phyloP scores from a whole-genome alignment of 352 stramenopile species.

The Phytophthora cajani region DNA sequence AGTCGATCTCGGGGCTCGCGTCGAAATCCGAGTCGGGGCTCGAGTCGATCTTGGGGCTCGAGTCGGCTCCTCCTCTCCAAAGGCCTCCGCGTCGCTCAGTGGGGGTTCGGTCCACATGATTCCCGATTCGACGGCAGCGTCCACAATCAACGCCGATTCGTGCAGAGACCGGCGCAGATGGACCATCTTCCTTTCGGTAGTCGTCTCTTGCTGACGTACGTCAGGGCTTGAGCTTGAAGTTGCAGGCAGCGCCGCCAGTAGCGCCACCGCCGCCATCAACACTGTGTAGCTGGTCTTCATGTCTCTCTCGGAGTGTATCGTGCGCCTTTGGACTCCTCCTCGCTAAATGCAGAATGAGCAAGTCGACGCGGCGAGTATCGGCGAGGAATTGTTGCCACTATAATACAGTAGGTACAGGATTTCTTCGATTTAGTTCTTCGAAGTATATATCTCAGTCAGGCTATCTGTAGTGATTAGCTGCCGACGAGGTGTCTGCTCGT shows the following conservation, averaged over 20 bases:
- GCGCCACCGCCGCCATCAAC: not conserved
- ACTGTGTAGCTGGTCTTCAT: conserved; percentile 22
- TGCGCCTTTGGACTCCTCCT: not conserved
- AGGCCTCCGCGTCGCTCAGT: no score
- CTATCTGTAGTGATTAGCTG: not conserved
- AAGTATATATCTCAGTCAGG: not conserved
- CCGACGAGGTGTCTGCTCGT: conserved; percentile 1
- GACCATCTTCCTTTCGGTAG: conserved; percentile 13
- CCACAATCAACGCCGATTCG: conserved; percentile 10
- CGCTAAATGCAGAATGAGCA: conserved; percentile 25
- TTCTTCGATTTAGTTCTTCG: no score
- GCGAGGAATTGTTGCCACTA: not conserved
- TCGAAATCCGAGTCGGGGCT: no score
- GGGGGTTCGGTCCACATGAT: no score
- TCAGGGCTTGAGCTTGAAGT: not conserved
- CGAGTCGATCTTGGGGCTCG: no score
- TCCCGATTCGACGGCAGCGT: not conserved
- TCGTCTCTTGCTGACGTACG: conserved; percentile 15
- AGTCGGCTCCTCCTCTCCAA: no score
- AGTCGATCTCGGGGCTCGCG: no score
- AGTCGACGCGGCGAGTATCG: conserved; percentile 2
- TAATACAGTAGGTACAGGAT: not conserved
- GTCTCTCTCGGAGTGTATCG: not conserved
- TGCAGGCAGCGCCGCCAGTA: conserved; percentile 10
- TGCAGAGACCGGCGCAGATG: conserved; percentile 24